These are phyloP conservation scores for Diaporthe batatas DNA, from an alignment of 2,329 filamentous ascomycete genomes.

Conservation along the genomic window DNA sequence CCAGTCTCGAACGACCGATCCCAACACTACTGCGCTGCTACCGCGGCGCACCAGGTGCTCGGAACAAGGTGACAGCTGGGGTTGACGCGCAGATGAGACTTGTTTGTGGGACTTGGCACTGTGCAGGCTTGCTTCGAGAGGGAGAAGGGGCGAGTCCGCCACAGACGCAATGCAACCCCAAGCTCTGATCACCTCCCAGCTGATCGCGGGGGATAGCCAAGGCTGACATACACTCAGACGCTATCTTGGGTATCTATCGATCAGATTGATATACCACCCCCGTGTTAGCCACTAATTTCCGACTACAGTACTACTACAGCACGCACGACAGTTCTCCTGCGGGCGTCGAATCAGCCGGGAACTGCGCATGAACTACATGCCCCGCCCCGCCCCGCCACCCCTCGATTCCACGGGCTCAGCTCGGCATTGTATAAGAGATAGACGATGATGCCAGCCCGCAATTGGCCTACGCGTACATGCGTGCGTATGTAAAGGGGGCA, in stretches of 20 bases:
- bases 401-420: not conserved
- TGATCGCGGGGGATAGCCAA: not conserved
- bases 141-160: not conserved
- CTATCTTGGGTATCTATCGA: too few relatives aligned
- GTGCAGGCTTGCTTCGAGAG: not conserved
- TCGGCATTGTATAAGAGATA: not conserved
- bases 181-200: constrained; percentile 18
- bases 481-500: not conserved
- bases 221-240: not conserved
- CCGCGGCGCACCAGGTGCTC: constrained; percentile 20
- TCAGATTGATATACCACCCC: not conserved
- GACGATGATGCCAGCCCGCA: not conserved
- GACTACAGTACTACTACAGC: not conserved
- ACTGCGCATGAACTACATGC: constrained; percentile 17
- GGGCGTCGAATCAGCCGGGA: constrained; percentile 14
- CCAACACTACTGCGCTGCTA: constrained; percentile 16
- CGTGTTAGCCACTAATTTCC: not conserved
- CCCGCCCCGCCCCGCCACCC: not conserved
- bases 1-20: constrained; percentile 13
- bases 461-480: not conserved
- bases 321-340: not conserved
- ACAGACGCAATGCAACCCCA: constrained; percentile 22
- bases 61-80: constrained; percentile 28
- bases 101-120: constrained; percentile 22
- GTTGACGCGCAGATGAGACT: constrained; percentile 33